Conservation (phyloP, 129 eudicot species). For the Flaveria robusta region DNA sequence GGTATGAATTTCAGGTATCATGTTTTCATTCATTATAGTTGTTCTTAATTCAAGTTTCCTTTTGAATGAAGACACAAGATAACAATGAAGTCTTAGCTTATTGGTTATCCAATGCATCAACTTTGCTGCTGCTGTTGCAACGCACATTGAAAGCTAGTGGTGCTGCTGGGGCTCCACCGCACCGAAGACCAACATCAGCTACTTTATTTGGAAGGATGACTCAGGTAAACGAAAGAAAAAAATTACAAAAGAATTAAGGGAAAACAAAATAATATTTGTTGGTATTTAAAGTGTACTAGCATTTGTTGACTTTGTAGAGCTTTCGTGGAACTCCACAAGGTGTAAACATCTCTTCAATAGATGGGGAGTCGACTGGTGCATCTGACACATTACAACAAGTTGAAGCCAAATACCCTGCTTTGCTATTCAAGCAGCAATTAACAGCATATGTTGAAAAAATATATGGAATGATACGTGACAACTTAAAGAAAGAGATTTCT, state of each 20-base stretch:
- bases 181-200: slow-evolving; percentile 71
- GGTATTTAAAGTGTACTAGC: slow-evolving; percentile 4
- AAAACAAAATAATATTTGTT: slow-evolving; percentile 3
- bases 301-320: slow-evolving; percentile 50
- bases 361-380: slow-evolving; percentile 56
- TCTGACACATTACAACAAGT: slow-evolving; percentile 59
- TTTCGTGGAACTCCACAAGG: slow-evolving; percentile 86
- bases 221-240: slow-evolving; percentile 46
- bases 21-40: background rate
- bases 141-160: slow-evolving; percentile 87
- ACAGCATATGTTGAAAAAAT: slow-evolving; percentile 91
- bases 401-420: slow-evolving; percentile 88
- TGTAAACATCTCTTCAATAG: slow-evolving; percentile 58
- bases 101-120: slow-evolving; percentile 93
- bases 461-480: slow-evolving; percentile 90
- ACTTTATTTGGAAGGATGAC: slow-evolving; percentile 85
- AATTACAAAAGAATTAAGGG: background rate
- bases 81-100: slow-evolving; percentile 81
- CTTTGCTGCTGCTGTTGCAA: slow-evolving; percentile 71
- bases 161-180: slow-evolving; percentile 80
- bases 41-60: slow-evolving; percentile 18
- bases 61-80: slow-evolving; percentile 71
- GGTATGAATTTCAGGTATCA: slow-evolving; percentile 42
- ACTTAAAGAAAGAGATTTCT: slow-evolving; percentile 82
- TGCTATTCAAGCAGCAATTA: slow-evolving; percentile 84